A percentile compares a stretch with the other conserved stretches of the same genome.
phyloP scores from a whole-genome alignment of 148 eudicot species.

The Camellia sinensis region DNA sequence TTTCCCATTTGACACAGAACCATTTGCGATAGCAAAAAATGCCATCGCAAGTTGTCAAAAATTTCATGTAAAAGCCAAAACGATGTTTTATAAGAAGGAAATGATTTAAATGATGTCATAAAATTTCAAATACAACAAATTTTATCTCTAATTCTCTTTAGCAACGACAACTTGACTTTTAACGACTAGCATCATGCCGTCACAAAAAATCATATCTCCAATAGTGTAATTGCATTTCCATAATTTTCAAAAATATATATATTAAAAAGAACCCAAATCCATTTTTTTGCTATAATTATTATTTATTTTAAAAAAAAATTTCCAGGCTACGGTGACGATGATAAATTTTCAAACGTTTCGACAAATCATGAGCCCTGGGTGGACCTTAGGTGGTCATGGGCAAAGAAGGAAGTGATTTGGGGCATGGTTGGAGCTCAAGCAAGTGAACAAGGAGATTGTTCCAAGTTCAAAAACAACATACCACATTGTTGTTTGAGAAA shows the following conservation, averaged over 20 bases:
- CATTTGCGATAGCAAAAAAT: too few species aligned
- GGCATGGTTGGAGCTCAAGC: constrained; percentile 66
- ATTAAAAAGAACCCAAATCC: not conserved
- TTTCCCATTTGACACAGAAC: too few species aligned
- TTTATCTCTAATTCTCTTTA: too few species aligned
- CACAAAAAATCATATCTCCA: too few species aligned
- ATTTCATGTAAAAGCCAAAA: too few species aligned
- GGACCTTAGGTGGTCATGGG: constrained; percentile 77
- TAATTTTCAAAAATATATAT: not conserved
- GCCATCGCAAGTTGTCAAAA: too few species aligned
- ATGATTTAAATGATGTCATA: too few species aligned
- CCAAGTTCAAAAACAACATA: constrained; percentile 49
- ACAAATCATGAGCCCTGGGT: constrained; percentile 57
- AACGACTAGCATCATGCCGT: too few species aligned
- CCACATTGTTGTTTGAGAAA: constrained; percentile 62
- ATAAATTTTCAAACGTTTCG: constrained; percentile 69
- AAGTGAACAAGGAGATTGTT: constrained; percentile 72
- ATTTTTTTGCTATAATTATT: not conserved
- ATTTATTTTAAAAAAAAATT: not conserved
- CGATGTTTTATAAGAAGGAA: too few species aligned
- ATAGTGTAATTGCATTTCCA: not conserved
- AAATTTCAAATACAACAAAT: too few species aligned
- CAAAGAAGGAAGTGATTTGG: constrained; percentile 67
- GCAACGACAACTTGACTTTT: too few species aligned
- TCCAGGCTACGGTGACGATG: constrained; percentile 61